Evolutionary conservation across 2,329 filamentous ascomycete species (phyloP), one percentile per base, ranked within the genome.

Genomic region (Coleophoma cylindrospora): DNA sequence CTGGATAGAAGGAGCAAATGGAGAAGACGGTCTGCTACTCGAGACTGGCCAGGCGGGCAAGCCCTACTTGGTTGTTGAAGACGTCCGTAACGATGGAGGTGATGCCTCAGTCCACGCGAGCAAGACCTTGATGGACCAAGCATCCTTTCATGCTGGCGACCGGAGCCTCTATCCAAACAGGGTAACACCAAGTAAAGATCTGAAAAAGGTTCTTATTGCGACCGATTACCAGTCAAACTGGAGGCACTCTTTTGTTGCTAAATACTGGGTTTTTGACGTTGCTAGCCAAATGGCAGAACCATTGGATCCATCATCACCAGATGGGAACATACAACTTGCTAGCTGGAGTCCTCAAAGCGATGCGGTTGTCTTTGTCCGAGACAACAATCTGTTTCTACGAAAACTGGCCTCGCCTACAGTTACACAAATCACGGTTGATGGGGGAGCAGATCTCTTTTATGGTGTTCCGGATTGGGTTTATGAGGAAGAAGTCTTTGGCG

Each of bases 391-490:
- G 61, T 97, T 83, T 64, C 71, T 97, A 41, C 84, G 94, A 47
- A 83, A 82, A 48, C 61, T 89, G 32, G 71, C 76, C 4, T 62
- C 61, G 1, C 41, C 52, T 7, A 64, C 48, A 8, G 62, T 67
- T 19, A 61, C 54, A 11, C 82, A 86, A 54, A 86, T 99, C 59
- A 97, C 94, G 1, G 82, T 75, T 48, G 92, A 99, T 64, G 94
- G 95, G 12, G 89, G 92, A 0, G 75, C 83, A 0, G 84, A 97
- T 59, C 82, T 94, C 52, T 99, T 99, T 69, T 96, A 99, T 61
- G 94, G 94, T 15, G 83, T 96, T 17, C 94, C 94, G 0, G 95
- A 99, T 67, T 99, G 94, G 94, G 94, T 97, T 0, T 96, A 95
- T 62, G 89, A 95, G 64, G 76, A 79, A 59, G 90, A 95, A 66